phyloP scores from a whole-genome alignment of 2,329 filamentous ascomycete species.

The Fusarium phyllophilum region DNA sequence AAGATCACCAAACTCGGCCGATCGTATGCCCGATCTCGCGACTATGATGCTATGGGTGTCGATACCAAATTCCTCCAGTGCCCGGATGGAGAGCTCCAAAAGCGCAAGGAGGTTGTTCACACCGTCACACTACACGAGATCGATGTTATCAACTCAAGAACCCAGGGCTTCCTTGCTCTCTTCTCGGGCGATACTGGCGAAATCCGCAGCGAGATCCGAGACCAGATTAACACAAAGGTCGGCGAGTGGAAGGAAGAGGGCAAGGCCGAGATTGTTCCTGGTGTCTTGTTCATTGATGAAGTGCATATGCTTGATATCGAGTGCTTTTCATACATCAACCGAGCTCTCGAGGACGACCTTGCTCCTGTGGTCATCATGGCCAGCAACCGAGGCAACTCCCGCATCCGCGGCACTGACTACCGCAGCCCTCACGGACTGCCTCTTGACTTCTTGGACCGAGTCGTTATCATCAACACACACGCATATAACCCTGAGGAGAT shows the following conservation, averaged over 20 bases:
- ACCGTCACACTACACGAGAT: constrained; percentile 98
- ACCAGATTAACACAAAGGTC: constrained; percentile 99
- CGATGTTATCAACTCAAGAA: constrained; percentile 98
- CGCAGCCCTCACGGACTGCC: constrained; percentile 92
- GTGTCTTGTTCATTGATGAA: constrained; percentile 97
- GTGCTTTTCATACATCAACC: constrained; percentile 98
- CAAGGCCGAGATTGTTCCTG: constrained; percentile 97
- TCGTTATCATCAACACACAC: constrained; percentile 95
- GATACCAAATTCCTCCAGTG: constrained; percentile 99
- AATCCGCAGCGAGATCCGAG: constrained; percentile 94
- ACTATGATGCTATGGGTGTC: constrained; percentile 99
- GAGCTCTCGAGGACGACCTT: constrained; percentile 92
- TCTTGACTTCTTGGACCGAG: constrained; percentile 93
- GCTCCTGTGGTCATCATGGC: constrained; percentile 99
- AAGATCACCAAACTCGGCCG: constrained; percentile 98
- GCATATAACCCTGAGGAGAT: constrained; percentile 86
- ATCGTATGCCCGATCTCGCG: constrained; percentile 91
- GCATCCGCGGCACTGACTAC: constrained; percentile 94
- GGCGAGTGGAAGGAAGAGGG: constrained; percentile 99
- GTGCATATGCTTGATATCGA: constrained; percentile 99
- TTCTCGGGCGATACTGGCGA: constrained; percentile 99
- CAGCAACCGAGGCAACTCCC: constrained; percentile 91
- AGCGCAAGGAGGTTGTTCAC: constrained; percentile 95
- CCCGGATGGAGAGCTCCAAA: constrained; percentile 96
- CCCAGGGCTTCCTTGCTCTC: constrained; percentile 96